A percentile compares a stretch with the other conserved stretches of the same genome.
phyloP scores from a whole-genome alignment of 495 filamentous ascomycete genomes.

The Beverwykella pulmonaria region DNA sequence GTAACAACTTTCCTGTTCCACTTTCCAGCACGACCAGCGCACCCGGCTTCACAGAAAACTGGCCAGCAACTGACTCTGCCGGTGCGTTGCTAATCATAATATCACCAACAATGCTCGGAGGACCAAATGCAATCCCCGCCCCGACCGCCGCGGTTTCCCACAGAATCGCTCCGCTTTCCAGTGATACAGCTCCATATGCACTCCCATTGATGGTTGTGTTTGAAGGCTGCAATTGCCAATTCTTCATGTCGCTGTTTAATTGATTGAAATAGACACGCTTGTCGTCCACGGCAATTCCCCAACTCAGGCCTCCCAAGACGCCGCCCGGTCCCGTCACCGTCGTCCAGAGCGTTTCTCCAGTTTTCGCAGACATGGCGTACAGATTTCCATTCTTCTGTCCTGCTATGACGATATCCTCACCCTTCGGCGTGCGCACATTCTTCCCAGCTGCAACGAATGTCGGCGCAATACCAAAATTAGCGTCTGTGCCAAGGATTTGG shows the following conservation, averaged over 20 bases:
- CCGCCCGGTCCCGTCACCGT: conserved; percentile 39
- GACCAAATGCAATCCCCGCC: conserved; percentile 17
- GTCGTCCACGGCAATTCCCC: conserved; percentile 49
- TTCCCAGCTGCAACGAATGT: conserved; percentile 39
- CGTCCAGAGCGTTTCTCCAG: conserved; percentile 44
- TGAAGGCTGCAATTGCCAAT: conserved; percentile 35
- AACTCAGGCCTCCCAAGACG: conserved; percentile 43
- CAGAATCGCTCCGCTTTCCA: conserved; percentile 38
- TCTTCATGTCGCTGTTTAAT: conserved; percentile 34
- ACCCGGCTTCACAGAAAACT: not conserved
- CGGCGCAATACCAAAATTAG: conserved; percentile 53
- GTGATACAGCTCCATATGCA: conserved; percentile 43
- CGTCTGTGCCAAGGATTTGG: conserved; percentile 44
- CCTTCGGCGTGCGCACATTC: conserved; percentile 9
- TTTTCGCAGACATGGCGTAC: conserved; percentile 42
- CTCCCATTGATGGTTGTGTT: conserved; percentile 38
- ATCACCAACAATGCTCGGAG: conserved; percentile 44
- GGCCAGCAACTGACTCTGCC: not conserved
- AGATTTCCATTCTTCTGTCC: conserved; percentile 51
- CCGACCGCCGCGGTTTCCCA: conserved; percentile 40
- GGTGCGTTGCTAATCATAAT: conserved; percentile 30
- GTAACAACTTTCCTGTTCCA: conserved; percentile 3
- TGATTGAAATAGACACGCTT: conserved; percentile 45
- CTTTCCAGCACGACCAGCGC: conserved; percentile 14
- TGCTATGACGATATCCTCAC: conserved; percentile 42